Percentiles rank a stretch among this genome's conserved stretches.
Evolutionary conservation across 2,329 filamentous ascomycete species (phyloP).

Genomic region (Diaporthe sp.): DNA sequence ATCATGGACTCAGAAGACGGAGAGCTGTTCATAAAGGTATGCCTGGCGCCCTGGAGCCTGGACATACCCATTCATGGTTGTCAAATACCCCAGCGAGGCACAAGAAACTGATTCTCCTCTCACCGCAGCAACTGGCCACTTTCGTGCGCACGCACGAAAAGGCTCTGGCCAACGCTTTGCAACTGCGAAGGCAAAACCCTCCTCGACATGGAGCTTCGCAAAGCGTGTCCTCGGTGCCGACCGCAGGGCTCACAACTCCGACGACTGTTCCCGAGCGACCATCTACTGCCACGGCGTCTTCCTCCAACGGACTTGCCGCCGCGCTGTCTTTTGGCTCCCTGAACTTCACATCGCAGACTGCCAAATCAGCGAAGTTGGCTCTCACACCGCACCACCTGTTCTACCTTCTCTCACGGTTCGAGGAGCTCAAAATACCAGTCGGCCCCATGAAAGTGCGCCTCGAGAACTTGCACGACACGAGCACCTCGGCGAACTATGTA

Average conservation of each 20-base stretch:
- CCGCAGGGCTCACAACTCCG: conserved; percentile 59
- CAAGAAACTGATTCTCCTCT: conserved; percentile 46
- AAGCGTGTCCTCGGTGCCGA: conserved; percentile 70
- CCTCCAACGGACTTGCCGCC: conserved; percentile 81
- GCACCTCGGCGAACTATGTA: conserved; percentile 90
- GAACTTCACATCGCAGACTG: conserved; percentile 84
- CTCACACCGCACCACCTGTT: conserved; percentile 97
- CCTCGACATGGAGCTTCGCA: conserved; percentile 78
- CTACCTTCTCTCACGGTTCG: conserved; percentile 94
- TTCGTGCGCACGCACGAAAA: conserved; percentile 98
- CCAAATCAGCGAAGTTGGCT: conserved; percentile 91
- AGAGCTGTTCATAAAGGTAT: conserved; percentile 88
- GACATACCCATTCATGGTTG: not conserved
- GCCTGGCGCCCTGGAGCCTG: too few species aligned
- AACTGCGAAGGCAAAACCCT: conserved; percentile 80
- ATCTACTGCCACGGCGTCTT: conserved; percentile 72
- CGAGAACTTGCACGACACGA: conserved; percentile 92
- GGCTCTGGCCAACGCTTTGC: conserved; percentile 93
- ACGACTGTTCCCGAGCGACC: conserved; percentile 70
- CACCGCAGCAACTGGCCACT: conserved; percentile 85
- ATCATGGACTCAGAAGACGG: conserved; percentile 91
- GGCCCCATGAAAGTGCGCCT: conserved; percentile 96
- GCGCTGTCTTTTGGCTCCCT: conserved; percentile 89
- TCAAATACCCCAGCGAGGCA: not conserved
- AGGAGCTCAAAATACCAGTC: conserved; percentile 89